phyloP scores from a whole-genome alignment of 306 rosid genomes.

The Citrullus colocynthis region DNA sequence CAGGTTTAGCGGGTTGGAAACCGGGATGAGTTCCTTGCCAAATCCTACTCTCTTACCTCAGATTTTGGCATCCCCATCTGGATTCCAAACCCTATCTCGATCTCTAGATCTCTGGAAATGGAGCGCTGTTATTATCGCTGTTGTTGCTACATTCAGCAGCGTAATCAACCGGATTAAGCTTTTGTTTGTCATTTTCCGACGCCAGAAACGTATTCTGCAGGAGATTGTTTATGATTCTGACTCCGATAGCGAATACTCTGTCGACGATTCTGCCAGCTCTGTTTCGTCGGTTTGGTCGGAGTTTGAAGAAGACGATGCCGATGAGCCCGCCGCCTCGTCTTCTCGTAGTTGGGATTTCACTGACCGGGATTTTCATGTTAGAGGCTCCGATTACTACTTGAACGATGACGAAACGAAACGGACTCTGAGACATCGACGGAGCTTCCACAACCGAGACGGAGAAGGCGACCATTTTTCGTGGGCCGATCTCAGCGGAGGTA shows the following conservation, averaged over 20 bases:
- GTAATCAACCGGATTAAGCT: constrained; percentile 36
- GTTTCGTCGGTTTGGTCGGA: background rate
- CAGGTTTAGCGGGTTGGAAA: constrained; percentile 29
- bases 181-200: constrained; percentile 16
- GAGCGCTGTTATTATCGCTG: constrained; percentile 47
- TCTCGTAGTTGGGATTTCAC: background rate
- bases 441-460: constrained; percentile 12
- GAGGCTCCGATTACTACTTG: constrained; percentile 19
- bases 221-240: constrained; percentile 10
- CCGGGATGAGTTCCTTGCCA: constrained; percentile 17
- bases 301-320: constrained; percentile 7
- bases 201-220: background rate
- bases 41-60: constrained; percentile 22
- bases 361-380: constrained; percentile 18
- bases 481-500: constrained; percentile 40
- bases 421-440: constrained; percentile 12
- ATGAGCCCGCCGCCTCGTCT: constrained; percentile 17
- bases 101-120: constrained; percentile 36
- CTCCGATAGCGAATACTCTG: constrained; percentile 14
- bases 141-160: constrained; percentile 45
- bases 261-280: background rate
- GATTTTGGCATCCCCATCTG: constrained; percentile 16
- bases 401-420: constrained; percentile 13
- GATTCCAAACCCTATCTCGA: constrained; percentile 13
- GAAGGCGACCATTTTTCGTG: constrained; percentile 38